Evolutionary conservation across 805 yeast species (phyloP).

Genomic region (Jamesozyma piceae): DNA sequence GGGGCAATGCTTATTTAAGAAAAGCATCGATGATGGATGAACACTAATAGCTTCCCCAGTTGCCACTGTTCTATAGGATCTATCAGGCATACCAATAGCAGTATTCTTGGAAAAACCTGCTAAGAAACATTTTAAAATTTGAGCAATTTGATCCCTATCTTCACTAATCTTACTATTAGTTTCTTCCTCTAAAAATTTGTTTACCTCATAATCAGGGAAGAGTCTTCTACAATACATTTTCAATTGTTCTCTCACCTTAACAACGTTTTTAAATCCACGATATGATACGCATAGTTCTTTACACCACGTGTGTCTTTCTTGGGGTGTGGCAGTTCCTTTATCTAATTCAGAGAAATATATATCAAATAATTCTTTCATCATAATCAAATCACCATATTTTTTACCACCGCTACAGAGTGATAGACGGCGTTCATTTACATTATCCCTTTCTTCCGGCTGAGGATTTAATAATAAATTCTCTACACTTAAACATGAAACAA

Average conservation of each 20-base stretch:
- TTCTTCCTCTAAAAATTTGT: slow-evolving; percentile 5
- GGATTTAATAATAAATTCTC: slow-evolving; percentile 81
- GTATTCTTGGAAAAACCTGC: slow-evolving; percentile 80
- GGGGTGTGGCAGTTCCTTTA: slow-evolving; percentile 27
- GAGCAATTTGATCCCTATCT: slow-evolving; percentile 30
- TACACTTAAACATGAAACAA: slow-evolving; percentile 86
- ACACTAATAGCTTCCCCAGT: slow-evolving; percentile 79
- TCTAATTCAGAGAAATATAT: slow-evolving; percentile 31
- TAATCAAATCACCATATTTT: slow-evolving; percentile 70
- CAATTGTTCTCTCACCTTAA: slow-evolving; percentile 67
- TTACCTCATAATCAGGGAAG: slow-evolving; percentile 4
- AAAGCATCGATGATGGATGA: slow-evolving; percentile 83
- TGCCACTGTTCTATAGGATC: slow-evolving; percentile 78
- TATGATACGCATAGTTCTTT: slow-evolving; percentile 62
- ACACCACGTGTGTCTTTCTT: slow-evolving; percentile 76
- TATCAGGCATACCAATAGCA: slow-evolving; percentile 90
- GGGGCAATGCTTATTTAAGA: slow-evolving; percentile 63
- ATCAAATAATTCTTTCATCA: slow-evolving; percentile 70
- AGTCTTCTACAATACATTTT: slow-evolving; percentile 16
- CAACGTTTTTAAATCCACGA: slow-evolving; percentile 72
- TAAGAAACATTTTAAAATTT: slow-evolving; percentile 67
- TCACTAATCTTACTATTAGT: slow-evolving; percentile 13
- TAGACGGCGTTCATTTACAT: slow-evolving; percentile 64
- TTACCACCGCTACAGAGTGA: slow-evolving; percentile 63
- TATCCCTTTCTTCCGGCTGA: slow-evolving; percentile 71